These are phyloP conservation scores for Saccharomyces paradoxus DNA, from an alignment of 805 yeast genomes.

Conservation along the genomic window DNA sequence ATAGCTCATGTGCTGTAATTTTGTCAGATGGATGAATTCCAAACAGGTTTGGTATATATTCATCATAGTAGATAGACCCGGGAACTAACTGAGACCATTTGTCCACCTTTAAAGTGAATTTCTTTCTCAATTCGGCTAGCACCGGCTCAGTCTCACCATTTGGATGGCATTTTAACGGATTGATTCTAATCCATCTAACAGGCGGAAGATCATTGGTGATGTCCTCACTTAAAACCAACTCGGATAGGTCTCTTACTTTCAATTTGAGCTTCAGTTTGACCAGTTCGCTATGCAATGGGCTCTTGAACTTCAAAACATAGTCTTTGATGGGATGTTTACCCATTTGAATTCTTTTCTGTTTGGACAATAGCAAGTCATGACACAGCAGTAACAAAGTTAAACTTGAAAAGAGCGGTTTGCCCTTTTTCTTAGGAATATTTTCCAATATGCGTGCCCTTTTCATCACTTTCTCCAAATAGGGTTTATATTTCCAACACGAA, in stretches of 20 bases:
- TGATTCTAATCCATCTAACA: constrained; percentile 71
- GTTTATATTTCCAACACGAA: constrained; percentile 66
- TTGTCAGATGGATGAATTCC: constrained; percentile 76
- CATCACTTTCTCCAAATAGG: constrained; percentile 54
- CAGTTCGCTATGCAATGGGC: constrained; percentile 75
- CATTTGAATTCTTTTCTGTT: constrained; percentile 75
- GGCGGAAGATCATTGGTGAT: constrained; percentile 48
- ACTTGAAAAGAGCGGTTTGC: constrained; percentile 39
- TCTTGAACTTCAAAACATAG: constrained; percentile 65
- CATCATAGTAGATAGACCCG: constrained; percentile 66
- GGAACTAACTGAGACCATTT: constrained; percentile 37
- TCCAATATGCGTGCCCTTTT: constrained; percentile 58
- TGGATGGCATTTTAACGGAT: constrained; percentile 44
- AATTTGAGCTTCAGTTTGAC: constrained; percentile 68
- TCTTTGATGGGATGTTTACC: constrained; percentile 85
- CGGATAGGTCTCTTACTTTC: constrained; percentile 50
- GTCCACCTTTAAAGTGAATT: constrained; percentile 39
- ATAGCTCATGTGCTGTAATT: constrained; percentile 59
- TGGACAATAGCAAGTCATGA: constrained; percentile 72
- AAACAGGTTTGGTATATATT: constrained; percentile 62
- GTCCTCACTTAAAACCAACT: constrained; percentile 46
- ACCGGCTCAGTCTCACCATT: constrained; percentile 20
- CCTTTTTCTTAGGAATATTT: constrained; percentile 36
- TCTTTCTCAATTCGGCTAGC: constrained; percentile 20
- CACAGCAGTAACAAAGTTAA: constrained; percentile 46